Base-by-base conservation (phyloP, 495 filamentous ascomycete genomes). In the Emericellopsis terricola region DNA sequence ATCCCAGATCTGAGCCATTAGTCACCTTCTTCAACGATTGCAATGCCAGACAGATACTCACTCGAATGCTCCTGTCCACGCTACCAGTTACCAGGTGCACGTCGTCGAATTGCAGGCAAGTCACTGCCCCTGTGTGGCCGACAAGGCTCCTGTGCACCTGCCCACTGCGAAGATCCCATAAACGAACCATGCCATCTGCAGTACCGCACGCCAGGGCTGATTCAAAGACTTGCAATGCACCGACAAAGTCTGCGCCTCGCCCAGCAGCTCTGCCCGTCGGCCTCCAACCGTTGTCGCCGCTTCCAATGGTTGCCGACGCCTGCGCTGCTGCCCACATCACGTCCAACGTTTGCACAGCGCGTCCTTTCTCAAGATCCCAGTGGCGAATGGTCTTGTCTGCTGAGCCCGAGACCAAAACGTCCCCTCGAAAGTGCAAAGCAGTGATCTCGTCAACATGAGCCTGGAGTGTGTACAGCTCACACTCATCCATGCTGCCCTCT, bases 321-420 rank as follows among this genome's bases (percentile, higher is more conserved):
- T 96, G 91, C 2, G 89, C 85, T 1, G 89, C 83, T 3, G 89
- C 89, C 89, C 89, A 99, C 43, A 99, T 74, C n/a, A 99, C 86
- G 55, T 99, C 89, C 18, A 99, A 62, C 1, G 89, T 99, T 56
- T 99, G 89, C 19, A 96, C 82, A 53, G 89, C 96, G 33, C 91
- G 78, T 6, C 89, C 89, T 48, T 83, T 93, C 40, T 81, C 78
- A 20, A 99, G 59, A 66, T 99, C 89, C 89, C 89, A 99, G 55
- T 99, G 89, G 29, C 89, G 72, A 28, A 97, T 57, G 2, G 89
- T 97, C 63, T 97, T 97, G 54, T 97, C 89, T 5, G 91, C 77
- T 3, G 89, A 96, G 10, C 89, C 89, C 3, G 89, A 97, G 9
- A 97, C 80, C 13, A 97, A 68, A 0, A 83, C 86, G 45, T 94